Evolutionary conservation across 1,139 yeast species (phyloP).

Genomic region (Yamadazyma buinensis): DNA sequence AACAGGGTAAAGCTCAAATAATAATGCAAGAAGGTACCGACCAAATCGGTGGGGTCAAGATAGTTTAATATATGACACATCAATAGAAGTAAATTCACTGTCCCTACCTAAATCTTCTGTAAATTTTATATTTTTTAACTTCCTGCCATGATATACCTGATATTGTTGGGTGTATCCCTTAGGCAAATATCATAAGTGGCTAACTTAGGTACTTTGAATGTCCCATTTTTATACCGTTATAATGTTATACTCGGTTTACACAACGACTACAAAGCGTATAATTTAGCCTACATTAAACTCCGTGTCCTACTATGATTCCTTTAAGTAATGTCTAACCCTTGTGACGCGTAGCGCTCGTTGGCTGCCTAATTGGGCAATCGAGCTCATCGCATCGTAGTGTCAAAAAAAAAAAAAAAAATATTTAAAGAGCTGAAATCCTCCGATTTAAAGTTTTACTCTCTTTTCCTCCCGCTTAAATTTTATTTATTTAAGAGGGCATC

Average conservation of each 20-base stretch:
- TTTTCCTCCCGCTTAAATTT: slow-evolving; percentile 51
- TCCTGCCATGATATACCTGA: slow-evolving; percentile 8
- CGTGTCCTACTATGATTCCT: too few species aligned
- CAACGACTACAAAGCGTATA: slow-evolving; percentile 23
- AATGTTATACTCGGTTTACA: too few species aligned
- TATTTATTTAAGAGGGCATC: slow-evolving; percentile 45
- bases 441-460: slow-evolving; percentile 14
- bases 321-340: too few species aligned
- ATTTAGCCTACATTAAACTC: slow-evolving; percentile 23
- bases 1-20: slow-evolving; percentile 64
- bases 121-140: too few species aligned
- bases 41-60: slow-evolving; percentile 67
- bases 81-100: too few species aligned
- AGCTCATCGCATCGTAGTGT: slow-evolving; percentile 13
- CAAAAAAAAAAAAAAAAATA: slow-evolving; percentile 10
- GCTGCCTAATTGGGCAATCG: slow-evolving; percentile 26
- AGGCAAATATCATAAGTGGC: slow-evolving; percentile 7
- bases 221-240: too few species aligned
- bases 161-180: slow-evolving; percentile 3
- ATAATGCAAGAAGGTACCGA: slow-evolving; percentile 50
- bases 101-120: too few species aligned
- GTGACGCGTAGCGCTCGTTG: too few species aligned
- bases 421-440: slow-evolving; percentile 11
- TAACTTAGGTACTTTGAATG: slow-evolving; percentile 11
- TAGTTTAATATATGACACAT: slow-evolving; percentile 29